Conservation (phyloP, 208 protist genomes). For the Polymyxa betae region DNA sequence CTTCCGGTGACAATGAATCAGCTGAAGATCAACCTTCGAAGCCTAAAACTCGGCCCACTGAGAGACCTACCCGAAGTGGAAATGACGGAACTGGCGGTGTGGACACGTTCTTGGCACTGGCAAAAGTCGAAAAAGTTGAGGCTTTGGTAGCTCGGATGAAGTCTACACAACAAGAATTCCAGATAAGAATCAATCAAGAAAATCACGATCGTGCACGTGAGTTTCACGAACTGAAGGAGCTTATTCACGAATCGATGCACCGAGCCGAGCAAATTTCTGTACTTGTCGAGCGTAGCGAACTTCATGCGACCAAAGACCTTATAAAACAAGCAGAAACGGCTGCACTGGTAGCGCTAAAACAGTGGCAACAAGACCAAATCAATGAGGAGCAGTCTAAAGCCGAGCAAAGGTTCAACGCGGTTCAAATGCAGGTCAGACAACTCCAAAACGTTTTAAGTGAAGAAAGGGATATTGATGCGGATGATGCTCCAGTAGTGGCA, state of each 20-base stretch:
- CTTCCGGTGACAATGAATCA: neutral
- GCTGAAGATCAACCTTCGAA: neutral
- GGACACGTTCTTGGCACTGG: slow-evolving; percentile 42
- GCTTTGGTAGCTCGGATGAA: neutral
- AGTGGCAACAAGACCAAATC: slow-evolving; percentile 34
- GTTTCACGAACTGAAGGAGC: slow-evolving; percentile 40
- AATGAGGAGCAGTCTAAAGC: neutral
- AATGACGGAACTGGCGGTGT: slow-evolving; percentile 31
- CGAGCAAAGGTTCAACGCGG: neutral
- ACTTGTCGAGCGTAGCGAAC: neutral
- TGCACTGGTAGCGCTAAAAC: neutral
- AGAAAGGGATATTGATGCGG: neutral
- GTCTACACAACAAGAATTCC: slow-evolving; percentile 35
- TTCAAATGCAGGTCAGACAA: neutral
- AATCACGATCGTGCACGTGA: slow-evolving; percentile 6
- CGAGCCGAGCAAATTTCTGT: neutral
- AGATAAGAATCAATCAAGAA: neutral
- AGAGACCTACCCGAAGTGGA: neutral
- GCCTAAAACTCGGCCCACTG: neutral
- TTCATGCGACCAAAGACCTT: slow-evolving; percentile 31
- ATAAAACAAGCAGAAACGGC: slow-evolving; percentile 6
- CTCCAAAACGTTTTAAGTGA: neutral
- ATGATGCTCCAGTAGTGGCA: neutral
- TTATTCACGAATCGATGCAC: neutral
- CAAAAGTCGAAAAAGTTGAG: slow-evolving; percentile 42